These are phyloP conservation scores for Colletotrichum viniferum DNA, from an alignment of 2,329 filamentous ascomycete genomes.

Conservation along the genomic window DNA sequence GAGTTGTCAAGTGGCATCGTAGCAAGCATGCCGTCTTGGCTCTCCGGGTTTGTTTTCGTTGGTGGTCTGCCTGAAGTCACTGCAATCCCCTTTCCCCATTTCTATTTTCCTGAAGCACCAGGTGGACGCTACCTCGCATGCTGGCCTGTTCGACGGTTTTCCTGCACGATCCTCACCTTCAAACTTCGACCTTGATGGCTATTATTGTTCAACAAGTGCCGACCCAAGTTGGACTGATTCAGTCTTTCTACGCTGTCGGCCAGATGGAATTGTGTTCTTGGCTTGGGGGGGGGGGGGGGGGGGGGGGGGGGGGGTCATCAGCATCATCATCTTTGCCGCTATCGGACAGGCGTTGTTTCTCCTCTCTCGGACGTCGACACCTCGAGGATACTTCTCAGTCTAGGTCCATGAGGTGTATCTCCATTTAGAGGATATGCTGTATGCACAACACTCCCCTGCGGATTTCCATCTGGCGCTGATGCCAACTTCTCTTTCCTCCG, in stretches of 20 bases:
- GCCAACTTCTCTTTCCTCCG: not conserved
- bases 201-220: not conserved
- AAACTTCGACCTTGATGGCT: not conserved
- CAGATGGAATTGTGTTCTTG: not conserved
- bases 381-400: not conserved
- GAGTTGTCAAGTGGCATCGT: not conserved
- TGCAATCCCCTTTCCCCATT: not conserved
- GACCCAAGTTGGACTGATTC: not conserved
- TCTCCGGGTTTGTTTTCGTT: no score
- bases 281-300: no score
- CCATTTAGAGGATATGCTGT: not conserved
- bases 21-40: no score
- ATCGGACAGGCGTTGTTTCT: not conserved
- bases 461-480: not conserved
- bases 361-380: not conserved
- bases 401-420: no score
- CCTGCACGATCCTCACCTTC: not conserved
- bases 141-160: not conserved
- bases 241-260: not conserved
- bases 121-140: not conserved
- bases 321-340: not conserved
- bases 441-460: not conserved
- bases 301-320: not conserved
- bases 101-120: not conserved
- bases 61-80: not conserved